Base-by-base conservation (phyloP, 2,329 filamentous ascomycete genomes). In the Pseudodiploospora longispora region DNA sequence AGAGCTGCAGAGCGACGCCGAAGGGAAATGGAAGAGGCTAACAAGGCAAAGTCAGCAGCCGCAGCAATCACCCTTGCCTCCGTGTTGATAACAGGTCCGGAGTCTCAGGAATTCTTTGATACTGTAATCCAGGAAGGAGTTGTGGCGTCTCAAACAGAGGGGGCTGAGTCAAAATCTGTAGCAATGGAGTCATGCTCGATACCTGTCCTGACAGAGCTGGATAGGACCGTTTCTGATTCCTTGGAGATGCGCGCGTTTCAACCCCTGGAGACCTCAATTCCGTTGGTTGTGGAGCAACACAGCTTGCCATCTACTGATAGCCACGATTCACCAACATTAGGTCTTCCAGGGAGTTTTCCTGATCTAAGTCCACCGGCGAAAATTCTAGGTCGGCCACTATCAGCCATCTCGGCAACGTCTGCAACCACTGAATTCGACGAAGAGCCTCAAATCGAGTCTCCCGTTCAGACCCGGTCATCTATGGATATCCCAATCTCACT, bases 361-460 rank as follows among this genome's bases (percentile, higher is more conserved):
- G 60, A 62, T 29, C 52, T 61, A 34, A 68, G 55, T 27, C 64
- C 65, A 38, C 56, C 61, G 2, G 50, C 60, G 7, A 63, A 65
- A 19, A 56, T 61, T 9, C 72, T 79, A 30, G 68, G 76, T 36
- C 64, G 67, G 30, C 80, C 79, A 2, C 62, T 62, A 30, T 83
- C 82, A 10, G 76, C 81, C 3, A 58, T 78, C 10, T 85, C 83
- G 5, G 66, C 65, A 38, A 66, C 65, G 5, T 82, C 80, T n/a
- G 72, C 72, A 36, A 74, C 74, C 6, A 87, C 83, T 0, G 81
- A 86, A 54, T 85, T 88, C 52, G 85, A 89, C 52, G 74, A 71
- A n/a, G 84, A 88, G 52, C 73, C 80, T 27, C 84, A 88, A 57
- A 77, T 74, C 2, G 76, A 80, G 38, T 65, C 73, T 1, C 65